Base-by-base conservation (phyloP, 1,139 yeast species). In the Spencermartinsiella ligniputridi region DNA sequence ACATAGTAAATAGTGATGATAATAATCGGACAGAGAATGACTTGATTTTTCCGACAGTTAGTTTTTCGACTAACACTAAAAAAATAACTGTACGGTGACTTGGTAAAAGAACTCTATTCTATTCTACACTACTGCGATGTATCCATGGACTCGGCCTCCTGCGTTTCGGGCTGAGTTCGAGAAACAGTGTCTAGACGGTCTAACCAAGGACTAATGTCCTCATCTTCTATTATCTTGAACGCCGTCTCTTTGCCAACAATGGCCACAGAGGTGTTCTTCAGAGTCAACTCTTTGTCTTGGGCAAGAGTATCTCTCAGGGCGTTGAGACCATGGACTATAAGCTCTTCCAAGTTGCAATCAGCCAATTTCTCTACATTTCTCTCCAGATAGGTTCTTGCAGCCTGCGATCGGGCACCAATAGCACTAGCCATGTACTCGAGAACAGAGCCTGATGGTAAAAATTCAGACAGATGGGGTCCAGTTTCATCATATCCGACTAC, bases 341-440 rank as follows among this genome's bases (percentile, higher is more conserved):
- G 77, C 56, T 84, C 81, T 56, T 88, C 95, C 43, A 82, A 72
- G 11, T 77, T 65, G 8, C 83, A 77, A 32, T 75, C 70, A 32
- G 80, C 72, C 57, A 87, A 85, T 35, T 73, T 71, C 29, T 85
- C 89, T 62, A 82, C 75, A 51, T 83, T 82, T 63, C 96, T 81
- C 67, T 92, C 98, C 62, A 94, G 71, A 60, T 89, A 92, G 2
- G 99, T 92, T 69, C 96, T 79, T 13, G 97, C 97, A 39, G 97
- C 97, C 69, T 92, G 99, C 1, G 97, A 89, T 62, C 99, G 79
- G 13, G 99, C 98, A 40, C 99, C 99, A 62, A 92, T 89, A 36
- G 98, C 96, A 9, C 97, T 84, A 34, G 96, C 98, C 55, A 75
- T 79, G 63, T 90, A 86, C 65, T 92, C 97, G 61, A 89, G 74